phyloP scores from a whole-genome alignment of 352 stramenopile species.

The Globisporangium spiculum region DNA sequence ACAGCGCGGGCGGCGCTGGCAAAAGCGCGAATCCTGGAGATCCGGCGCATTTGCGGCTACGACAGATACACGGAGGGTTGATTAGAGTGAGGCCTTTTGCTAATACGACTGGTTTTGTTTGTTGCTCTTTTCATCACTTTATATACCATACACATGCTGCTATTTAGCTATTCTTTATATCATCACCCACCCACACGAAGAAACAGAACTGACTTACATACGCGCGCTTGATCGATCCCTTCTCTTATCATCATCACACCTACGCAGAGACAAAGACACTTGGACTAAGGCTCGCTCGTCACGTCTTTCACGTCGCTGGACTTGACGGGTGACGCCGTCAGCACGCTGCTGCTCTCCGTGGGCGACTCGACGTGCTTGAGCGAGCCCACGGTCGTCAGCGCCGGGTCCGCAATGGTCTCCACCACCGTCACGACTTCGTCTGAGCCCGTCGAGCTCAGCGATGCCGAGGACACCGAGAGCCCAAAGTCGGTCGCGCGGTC shows the following conservation, averaged over 20 bases:
- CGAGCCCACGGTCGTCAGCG: conserved; percentile 12
- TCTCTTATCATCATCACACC: not conserved
- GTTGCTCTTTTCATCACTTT: conserved; percentile 1
- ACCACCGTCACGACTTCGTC: conserved; percentile 33
- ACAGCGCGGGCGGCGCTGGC: conserved; percentile 14
- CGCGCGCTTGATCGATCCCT: not conserved
- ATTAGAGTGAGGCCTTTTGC: not conserved
- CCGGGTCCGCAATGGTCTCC: conserved; percentile 24
- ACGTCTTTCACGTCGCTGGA: not conserved
- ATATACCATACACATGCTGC: conserved; percentile 5
- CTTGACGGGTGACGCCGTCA: not conserved
- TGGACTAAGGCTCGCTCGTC: not conserved
- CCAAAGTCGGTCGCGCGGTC: conserved; percentile 69
- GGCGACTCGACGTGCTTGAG: not conserved
- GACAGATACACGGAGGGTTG: not conserved
- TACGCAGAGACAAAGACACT: not conserved
- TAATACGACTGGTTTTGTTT: not conserved
- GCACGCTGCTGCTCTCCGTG: not conserved
- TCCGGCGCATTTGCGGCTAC: conserved; percentile 34
- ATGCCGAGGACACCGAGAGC: conserved; percentile 47
- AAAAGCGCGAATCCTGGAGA: conserved; percentile 16
- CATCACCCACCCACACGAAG: not conserved
- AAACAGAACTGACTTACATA: conserved; percentile 1
- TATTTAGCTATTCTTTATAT: not conserved
- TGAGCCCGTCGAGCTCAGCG: conserved; percentile 38